phyloP scores from a whole-genome alignment of 139 green algal genomes.

The Coelastrella sp. region DNA sequence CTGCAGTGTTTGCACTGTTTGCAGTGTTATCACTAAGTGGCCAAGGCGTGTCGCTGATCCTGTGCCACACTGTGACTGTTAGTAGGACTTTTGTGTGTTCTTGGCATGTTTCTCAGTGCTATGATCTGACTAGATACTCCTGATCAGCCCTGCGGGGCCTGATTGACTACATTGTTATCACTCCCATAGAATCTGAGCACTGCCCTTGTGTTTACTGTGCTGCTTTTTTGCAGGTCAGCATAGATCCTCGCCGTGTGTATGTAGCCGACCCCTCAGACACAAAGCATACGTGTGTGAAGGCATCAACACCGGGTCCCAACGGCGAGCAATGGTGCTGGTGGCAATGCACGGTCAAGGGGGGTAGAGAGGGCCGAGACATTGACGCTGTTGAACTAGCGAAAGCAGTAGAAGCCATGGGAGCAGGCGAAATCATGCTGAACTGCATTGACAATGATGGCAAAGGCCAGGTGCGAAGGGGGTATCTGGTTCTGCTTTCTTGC shows the following conservation, averaged over 20 bases:
- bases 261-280: constrained; percentile 75
- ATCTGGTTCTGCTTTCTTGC: no score
- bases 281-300: constrained; percentile 40
- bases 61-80: no score
- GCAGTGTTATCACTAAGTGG: no score
- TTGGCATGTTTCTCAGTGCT: background rate
- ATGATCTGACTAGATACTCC: background rate
- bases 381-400: constrained; percentile 91
- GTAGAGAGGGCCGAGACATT: constrained; percentile 92
- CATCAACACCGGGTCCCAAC: constrained; percentile 78
- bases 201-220: background rate
- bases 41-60: no score
- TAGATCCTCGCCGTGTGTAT: constrained; percentile 94
- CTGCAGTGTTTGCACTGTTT: no score
- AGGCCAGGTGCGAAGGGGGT: constrained; percentile 60
- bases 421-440: constrained; percentile 99
- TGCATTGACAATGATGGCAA: constrained; percentile 98
- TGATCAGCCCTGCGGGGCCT: background rate
- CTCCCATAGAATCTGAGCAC: constrained; percentile 53
- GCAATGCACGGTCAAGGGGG: constrained; percentile 97
- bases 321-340: constrained; percentile 98
- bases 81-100: background rate
- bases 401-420: constrained; percentile 93
- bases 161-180: constrained; percentile 1
- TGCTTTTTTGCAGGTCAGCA: constrained; percentile 72